Evolutionary conservation across 345 rosid genomes (phyloP).

Genomic region (Camelina sativa): DNA sequence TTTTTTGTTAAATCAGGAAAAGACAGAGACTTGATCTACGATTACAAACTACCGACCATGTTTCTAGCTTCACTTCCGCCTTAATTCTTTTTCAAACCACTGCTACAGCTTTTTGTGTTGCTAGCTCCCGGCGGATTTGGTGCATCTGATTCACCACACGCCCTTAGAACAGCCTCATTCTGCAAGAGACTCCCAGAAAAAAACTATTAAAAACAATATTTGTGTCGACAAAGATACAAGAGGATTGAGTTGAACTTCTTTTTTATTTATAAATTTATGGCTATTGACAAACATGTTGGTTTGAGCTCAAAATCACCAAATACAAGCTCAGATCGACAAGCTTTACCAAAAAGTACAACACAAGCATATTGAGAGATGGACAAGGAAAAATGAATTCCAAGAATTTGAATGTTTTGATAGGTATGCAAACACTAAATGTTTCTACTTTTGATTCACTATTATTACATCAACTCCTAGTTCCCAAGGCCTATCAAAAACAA

Average conservation of each 20-base stretch:
- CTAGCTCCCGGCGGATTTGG: slow-evolving; percentile 36
- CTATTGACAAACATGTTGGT: not conserved
- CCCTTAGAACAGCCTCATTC: slow-evolving; percentile 77
- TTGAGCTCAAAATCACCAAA: not conserved
- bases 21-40: slow-evolving; percentile 18
- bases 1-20: slow-evolving; percentile 3
- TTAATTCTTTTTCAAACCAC: slow-evolving; percentile 36
- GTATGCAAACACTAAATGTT: not conserved
- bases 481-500: slow-evolving; percentile 11
- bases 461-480: slow-evolving; percentile 13
- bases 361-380: not conserved
- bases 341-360: not conserved
- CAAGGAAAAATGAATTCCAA: not conserved
- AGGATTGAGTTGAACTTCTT: not conserved
- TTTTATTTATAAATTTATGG: not conserved
- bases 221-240: not conserved
- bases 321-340: slow-evolving; percentile 2
- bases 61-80: slow-evolving; percentile 17
- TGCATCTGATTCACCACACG: slow-evolving; percentile 59
- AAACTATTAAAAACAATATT: not conserved
- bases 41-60: slow-evolving; percentile 15
- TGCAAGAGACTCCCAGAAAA: slow-evolving; percentile 40
- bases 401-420: not conserved
- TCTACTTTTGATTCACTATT: not conserved
- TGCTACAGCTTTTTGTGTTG: slow-evolving; percentile 33